Evolutionary conservation across 805 yeast species (phyloP).

Genomic region (Ogataea corticis): DNA sequence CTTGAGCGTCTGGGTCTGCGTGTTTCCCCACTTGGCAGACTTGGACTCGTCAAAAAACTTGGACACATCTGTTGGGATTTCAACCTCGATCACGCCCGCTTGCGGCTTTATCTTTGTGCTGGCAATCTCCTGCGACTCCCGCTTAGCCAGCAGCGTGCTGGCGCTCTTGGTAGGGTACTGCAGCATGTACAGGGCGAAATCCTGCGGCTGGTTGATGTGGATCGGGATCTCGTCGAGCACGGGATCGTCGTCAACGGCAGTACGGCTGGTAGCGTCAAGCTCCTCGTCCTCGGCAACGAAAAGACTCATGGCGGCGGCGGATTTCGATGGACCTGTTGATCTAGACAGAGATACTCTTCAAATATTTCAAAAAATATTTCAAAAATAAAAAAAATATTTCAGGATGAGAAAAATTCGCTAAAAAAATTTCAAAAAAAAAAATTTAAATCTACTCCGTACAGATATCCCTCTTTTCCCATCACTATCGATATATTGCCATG

Average conservation of each 20-base stretch:
- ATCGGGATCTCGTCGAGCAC: conserved; percentile 63
- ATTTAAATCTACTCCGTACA: no score
- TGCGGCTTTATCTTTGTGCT: conserved; percentile 54
- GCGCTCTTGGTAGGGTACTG: conserved; percentile 34
- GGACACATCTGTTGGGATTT: conserved; percentile 68
- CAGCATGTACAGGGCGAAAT: conserved; percentile 22
- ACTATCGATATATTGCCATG: conserved; percentile 18
- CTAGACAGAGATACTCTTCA: no score
- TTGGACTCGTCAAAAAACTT: conserved; percentile 67
- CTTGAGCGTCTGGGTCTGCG: conserved; percentile 59
- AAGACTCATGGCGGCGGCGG: conserved; percentile 19
- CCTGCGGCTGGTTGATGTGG: conserved; percentile 11
- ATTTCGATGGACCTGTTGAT: no score
- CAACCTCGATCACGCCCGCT: conserved; percentile 69
- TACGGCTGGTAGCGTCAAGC: conserved; percentile 8
- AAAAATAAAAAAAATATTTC: not conserved
- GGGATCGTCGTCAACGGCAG: conserved; percentile 44
- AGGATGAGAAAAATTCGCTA: not conserved
- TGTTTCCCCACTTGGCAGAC: conserved; percentile 63
- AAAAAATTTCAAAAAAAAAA: no score
- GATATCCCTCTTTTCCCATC: conserved; percentile 4
- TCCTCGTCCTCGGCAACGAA: conserved; percentile 31
- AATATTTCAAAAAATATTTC: no score
- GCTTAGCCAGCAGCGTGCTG: conserved; percentile 25
- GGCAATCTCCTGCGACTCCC: conserved; percentile 35